phyloP scores from a whole-genome alignment of 1,284 basidiomycete species.

The Chiua sp. region DNA sequence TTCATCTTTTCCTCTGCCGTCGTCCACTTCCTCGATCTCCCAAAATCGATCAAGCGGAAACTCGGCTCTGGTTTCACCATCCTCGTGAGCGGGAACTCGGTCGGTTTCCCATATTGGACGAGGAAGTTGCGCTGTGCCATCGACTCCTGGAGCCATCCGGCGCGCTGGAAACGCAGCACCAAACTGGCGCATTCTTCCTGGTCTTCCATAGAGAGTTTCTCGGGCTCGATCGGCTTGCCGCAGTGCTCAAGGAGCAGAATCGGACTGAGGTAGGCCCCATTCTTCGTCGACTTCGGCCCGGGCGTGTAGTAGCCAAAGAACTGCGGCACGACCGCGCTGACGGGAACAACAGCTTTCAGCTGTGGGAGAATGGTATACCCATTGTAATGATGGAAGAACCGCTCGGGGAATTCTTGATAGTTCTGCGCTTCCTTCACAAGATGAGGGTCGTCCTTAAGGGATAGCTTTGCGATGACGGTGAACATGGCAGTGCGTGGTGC shows the following conservation, averaged over 20 bases:
- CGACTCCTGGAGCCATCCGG: constrained; percentile 40
- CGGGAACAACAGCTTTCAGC: constrained; percentile 35
- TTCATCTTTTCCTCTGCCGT: too few relatives aligned
- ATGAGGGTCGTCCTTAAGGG: constrained; percentile 28
- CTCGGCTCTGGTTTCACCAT: constrained; percentile 20
- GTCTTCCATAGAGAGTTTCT: constrained; percentile 18
- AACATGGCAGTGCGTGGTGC: constrained; percentile 39
- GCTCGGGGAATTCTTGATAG: constrained; percentile 37
- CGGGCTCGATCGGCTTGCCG: constrained; percentile 29
- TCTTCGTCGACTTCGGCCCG: constrained; percentile 2
- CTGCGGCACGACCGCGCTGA: constrained; percentile 42
- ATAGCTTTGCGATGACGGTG: constrained; percentile 35
- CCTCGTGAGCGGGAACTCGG: constrained; percentile 29
- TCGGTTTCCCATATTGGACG: constrained; percentile 39
- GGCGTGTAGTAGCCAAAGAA: constrained; percentile 44
- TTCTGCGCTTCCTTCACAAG: constrained; percentile 34
- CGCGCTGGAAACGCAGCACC: constrained; percentile 36
- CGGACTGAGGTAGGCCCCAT: constrained; percentile 24
- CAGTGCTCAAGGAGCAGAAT: constrained; percentile 45
- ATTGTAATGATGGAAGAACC: constrained; percentile 40
- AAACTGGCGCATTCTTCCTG: constrained; percentile 37
- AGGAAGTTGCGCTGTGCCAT: constrained; percentile 43
- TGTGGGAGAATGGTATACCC: constrained; percentile 38
- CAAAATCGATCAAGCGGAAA: constrained; percentile 45
- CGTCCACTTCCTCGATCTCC: constrained; percentile 20